These are phyloP conservation scores for Penicillium argentinense DNA, from an alignment of 495 filamentous ascomycete genomes.

Conservation along the genomic window DNA sequence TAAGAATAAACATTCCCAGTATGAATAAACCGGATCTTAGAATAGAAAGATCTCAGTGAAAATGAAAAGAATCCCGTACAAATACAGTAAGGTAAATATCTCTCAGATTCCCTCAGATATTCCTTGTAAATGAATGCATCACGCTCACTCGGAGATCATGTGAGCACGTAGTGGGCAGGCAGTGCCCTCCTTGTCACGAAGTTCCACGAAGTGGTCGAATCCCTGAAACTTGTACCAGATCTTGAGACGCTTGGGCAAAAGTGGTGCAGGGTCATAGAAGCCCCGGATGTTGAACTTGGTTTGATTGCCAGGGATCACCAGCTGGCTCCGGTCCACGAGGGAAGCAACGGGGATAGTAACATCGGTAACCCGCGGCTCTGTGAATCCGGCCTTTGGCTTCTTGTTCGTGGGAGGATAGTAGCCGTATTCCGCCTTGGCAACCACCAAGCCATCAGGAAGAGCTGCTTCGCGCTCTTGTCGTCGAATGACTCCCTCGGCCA, in stretches of 20 bases:
- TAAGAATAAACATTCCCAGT: too few species aligned
- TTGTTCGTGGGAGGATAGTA: conserved; percentile 32
- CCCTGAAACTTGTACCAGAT: conserved; percentile 54
- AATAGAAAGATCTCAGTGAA: too few species aligned
- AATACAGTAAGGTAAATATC: conserved; percentile 15
- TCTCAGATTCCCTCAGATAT: too few species aligned
- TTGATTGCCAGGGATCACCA: conserved; percentile 42
- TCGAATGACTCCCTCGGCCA: conserved; percentile 49
- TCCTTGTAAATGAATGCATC: too few species aligned
- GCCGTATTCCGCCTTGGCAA: conserved; percentile 45
- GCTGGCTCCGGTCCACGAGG: conserved; percentile 47
- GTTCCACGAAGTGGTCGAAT: conserved; percentile 44
- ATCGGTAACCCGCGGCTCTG: conserved; percentile 37
- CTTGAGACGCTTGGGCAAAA: conserved; percentile 49
- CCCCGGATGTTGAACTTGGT: conserved; percentile 55
- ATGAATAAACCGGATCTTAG: too few species aligned
- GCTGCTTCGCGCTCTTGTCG: conserved; percentile 42
- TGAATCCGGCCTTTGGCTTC: conserved; percentile 21
- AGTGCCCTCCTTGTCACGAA: conserved; percentile 44
- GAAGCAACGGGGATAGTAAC: conserved; percentile 51
- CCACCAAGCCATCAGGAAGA: conserved; percentile 39
- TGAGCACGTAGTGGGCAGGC: conserved; percentile 41
- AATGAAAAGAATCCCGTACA: conserved; percentile 8
- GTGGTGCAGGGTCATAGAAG: conserved; percentile 58
- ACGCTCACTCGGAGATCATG: conserved; percentile 16